These are phyloP conservation scores for Candida berthetii DNA, from an alignment of 805 yeast genomes.

Conservation along the genomic window DNA sequence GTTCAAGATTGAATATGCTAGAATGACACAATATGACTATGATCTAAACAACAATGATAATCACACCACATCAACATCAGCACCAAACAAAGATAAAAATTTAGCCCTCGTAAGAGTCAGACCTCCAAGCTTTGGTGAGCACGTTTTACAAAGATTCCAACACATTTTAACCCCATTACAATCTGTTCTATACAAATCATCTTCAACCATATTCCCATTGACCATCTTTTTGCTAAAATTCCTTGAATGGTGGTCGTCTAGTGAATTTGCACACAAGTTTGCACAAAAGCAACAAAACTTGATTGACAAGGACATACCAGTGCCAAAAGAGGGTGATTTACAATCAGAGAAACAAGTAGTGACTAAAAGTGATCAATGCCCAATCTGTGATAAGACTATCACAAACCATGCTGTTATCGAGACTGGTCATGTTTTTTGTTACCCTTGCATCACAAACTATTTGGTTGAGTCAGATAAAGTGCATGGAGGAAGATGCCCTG, in stretches of 20 bases:
- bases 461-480: constrained; percentile 40
- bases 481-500: constrained; percentile 75
- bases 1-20: constrained; percentile 56
- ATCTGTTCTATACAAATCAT: constrained; percentile 10
- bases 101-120: constrained; percentile 3
- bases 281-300: constrained; percentile 40
- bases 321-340: constrained; percentile 27
- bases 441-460: constrained; percentile 72
- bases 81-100: constrained; percentile 1
- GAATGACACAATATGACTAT: constrained; percentile 22
- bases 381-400: constrained; percentile 59
- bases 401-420: constrained; percentile 83
- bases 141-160: constrained; percentile 5
- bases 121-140: constrained; percentile 21
- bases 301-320: constrained; percentile 43
- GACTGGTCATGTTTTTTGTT: constrained; percentile 88
- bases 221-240: constrained; percentile 79
- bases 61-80: background rate
- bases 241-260: constrained; percentile 89
- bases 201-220: constrained; percentile 57
- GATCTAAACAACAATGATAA: constrained; percentile 12
- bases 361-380: constrained; percentile 38
- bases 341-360: too few relatives aligned
- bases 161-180: constrained; percentile 11
- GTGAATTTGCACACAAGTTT: constrained; percentile 60